These are phyloP conservation scores for Globisporangium acanthophoron DNA, from an alignment of 352 stramenopile species.

Conservation along the genomic window DNA sequence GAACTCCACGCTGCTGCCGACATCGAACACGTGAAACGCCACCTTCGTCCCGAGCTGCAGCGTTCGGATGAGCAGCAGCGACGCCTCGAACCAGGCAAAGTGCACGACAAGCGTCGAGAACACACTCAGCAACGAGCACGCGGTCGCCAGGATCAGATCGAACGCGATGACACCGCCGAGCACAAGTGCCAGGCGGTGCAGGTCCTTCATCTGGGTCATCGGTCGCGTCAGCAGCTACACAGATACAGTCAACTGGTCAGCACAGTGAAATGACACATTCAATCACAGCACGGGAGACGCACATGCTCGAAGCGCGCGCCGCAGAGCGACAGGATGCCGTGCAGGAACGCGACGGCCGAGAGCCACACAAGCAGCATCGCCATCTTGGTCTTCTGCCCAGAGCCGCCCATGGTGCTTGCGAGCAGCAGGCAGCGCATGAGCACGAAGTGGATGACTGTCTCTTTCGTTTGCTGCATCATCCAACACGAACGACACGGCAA, in stretches of 20 bases:
- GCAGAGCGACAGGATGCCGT: constrained; percentile 53
- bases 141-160: constrained; percentile 33
- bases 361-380: constrained; percentile 63
- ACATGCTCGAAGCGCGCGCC: constrained; percentile 62
- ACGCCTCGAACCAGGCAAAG: constrained; percentile 73
- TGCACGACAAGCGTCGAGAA: constrained; percentile 55
- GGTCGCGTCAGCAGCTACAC: constrained; percentile 48
- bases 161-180: constrained; percentile 31
- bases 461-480: constrained; percentile 54
- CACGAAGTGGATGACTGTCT: constrained; percentile 72
- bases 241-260: not conserved
- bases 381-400: constrained; percentile 27
- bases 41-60: constrained; percentile 67
- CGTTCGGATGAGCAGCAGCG: constrained; percentile 57
- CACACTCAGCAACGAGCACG: constrained; percentile 29
- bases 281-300: constrained; percentile 2
- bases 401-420: constrained; percentile 53
- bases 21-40: constrained; percentile 55
- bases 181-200: constrained; percentile 48
- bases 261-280: not conserved
- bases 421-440: constrained; percentile 71
- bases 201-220: constrained; percentile 48
- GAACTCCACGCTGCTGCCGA: constrained; percentile 23
- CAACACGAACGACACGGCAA: not conserved
- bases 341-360: constrained; percentile 49